Evolutionary conservation across 805 yeast species (phyloP).

Genomic region (Lachancea waltii): DNA sequence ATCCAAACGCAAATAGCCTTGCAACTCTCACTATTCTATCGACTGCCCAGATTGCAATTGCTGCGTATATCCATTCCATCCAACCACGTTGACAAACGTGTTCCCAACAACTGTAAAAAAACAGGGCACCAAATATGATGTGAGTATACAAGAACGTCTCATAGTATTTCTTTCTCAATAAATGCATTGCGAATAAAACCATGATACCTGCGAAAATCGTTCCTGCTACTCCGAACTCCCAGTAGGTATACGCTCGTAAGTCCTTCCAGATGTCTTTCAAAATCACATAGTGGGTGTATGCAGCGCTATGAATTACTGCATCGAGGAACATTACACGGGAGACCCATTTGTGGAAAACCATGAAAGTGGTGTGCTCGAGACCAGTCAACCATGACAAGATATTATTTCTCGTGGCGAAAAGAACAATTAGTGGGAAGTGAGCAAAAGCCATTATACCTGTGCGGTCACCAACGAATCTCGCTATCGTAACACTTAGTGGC

Average conservation of each 20-base stretch:
- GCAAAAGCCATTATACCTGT: slow-evolving; percentile 41
- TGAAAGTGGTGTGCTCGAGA: slow-evolving; percentile 55
- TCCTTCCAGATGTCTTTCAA: slow-evolving; percentile 1
- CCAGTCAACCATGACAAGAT: slow-evolving; percentile 55
- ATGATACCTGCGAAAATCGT: slow-evolving; percentile 24
- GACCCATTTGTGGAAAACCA: slow-evolving; percentile 57
- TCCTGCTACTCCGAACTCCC: slow-evolving; percentile 41
- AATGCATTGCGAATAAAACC: slow-evolving; percentile 27
- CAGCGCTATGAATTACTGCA: slow-evolving; percentile 34
- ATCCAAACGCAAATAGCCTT: slow-evolving; percentile 25
- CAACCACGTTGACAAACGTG: slow-evolving; percentile 40
- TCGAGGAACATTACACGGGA: slow-evolving; percentile 36
- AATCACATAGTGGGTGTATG: slow-evolving; percentile 23
- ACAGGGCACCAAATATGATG: slow-evolving; percentile 35
- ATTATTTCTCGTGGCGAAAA: slow-evolving; percentile 71
- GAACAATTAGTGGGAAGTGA: slow-evolving; percentile 46
- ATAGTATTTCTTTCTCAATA: slow-evolving; percentile 35
- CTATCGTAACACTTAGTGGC: no score
- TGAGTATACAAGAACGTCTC: slow-evolving; percentile 43
- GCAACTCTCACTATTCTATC: slow-evolving; percentile 36
- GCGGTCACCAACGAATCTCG: no score
- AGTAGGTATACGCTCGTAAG: slow-evolving; percentile 11
- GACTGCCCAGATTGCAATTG: slow-evolving; percentile 36
- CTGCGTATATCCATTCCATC: slow-evolving; percentile 35
- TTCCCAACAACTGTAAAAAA: slow-evolving; percentile 41